Percentiles rank a stretch among this genome's conserved stretches.
Evolutionary conservation across 2,329 filamentous ascomycete genomes (phyloP).

Genomic region (Claviceps quebecensis): DNA sequence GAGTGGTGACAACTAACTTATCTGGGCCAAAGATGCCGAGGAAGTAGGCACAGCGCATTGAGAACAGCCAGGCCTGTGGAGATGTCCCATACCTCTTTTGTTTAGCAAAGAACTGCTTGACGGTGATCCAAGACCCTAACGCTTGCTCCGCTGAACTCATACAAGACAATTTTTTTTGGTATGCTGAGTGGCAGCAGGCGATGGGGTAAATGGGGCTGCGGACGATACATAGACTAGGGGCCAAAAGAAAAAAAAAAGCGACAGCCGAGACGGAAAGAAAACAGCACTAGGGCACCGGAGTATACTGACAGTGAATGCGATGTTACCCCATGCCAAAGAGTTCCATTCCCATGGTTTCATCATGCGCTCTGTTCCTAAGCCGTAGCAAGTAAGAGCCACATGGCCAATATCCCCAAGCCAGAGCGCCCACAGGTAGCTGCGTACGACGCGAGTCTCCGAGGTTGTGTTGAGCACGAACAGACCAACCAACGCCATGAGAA

Average conservation of each 20-base stretch:
- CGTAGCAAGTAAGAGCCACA: slow-evolving; percentile 44
- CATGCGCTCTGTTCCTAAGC: slow-evolving; percentile 41
- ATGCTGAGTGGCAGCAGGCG: background rate
- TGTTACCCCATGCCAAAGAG: slow-evolving; percentile 57
- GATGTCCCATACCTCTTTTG: background rate
- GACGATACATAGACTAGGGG: background rate
- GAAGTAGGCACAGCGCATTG: slow-evolving; percentile 43
- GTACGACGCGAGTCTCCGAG: slow-evolving; percentile 49
- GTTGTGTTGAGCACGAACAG: slow-evolving; percentile 50
- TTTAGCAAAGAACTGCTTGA: background rate
- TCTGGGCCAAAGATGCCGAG: slow-evolving; percentile 44
- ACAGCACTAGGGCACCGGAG: background rate
- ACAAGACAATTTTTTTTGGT: background rate
- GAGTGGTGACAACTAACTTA: slow-evolving; percentile 6
- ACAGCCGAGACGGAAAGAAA: background rate
- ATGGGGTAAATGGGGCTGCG: background rate
- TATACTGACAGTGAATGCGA: slow-evolving; percentile 45
- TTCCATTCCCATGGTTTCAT: slow-evolving; percentile 49
- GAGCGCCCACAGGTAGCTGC: slow-evolving; percentile 51
- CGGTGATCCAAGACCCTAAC: background rate
- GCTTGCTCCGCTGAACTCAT: background rate
- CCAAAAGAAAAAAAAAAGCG: background rate
- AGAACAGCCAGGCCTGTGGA: slow-evolving; percentile 36
- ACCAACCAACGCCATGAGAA: slow-evolving; percentile 50
- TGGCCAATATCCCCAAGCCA: slow-evolving; percentile 56